Evolutionary conservation across 1,284 basidiomycete genomes (phyloP).

Genomic region (Cryptococcus sp.): DNA sequence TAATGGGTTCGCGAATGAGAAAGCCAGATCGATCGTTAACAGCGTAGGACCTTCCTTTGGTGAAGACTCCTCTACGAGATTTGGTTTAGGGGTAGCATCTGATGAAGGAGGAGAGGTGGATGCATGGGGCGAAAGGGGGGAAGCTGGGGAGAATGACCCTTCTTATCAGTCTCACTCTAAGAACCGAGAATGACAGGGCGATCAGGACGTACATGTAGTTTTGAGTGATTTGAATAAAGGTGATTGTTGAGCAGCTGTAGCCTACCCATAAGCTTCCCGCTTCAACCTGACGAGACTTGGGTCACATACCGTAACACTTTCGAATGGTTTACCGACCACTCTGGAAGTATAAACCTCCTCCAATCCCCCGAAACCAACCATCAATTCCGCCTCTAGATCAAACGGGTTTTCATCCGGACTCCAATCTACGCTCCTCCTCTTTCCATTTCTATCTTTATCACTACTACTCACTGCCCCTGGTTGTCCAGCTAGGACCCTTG

Average conservation of each 20-base stretch:
- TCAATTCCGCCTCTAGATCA: constrained; percentile 75
- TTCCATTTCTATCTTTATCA: constrained; percentile 2
- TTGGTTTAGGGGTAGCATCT: constrained; percentile 2
- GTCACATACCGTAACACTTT: constrained; percentile 67
- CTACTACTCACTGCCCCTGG: constrained; percentile 2
- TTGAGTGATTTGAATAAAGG: constrained; percentile 79
- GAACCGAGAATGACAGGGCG: neutral
- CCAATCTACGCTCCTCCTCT: constrained; percentile 18
- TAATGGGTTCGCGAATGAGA: constrained; percentile 80
- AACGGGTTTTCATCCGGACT: constrained; percentile 47
- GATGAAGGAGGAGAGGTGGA: constrained; percentile 24
- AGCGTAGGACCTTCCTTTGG: constrained; percentile 56
- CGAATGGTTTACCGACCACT: constrained; percentile 71
- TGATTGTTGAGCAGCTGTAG: constrained; percentile 68
- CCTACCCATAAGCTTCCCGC: constrained; percentile 42
- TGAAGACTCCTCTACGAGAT: constrained; percentile 11
- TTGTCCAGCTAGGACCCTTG: constrained; percentile 59
- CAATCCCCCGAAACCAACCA: constrained; percentile 82
- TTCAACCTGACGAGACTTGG: no score
- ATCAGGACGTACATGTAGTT: constrained; percentile 58
- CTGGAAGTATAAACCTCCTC: constrained; percentile 81
- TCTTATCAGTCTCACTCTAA: neutral
- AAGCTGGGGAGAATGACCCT: constrained; percentile 65
- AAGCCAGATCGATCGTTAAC: constrained; percentile 74
- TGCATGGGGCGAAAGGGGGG: constrained; percentile 51